phyloP scores from a whole-genome alignment of 306 rosid genomes.

The Hylodesmum podocarpum region DNA sequence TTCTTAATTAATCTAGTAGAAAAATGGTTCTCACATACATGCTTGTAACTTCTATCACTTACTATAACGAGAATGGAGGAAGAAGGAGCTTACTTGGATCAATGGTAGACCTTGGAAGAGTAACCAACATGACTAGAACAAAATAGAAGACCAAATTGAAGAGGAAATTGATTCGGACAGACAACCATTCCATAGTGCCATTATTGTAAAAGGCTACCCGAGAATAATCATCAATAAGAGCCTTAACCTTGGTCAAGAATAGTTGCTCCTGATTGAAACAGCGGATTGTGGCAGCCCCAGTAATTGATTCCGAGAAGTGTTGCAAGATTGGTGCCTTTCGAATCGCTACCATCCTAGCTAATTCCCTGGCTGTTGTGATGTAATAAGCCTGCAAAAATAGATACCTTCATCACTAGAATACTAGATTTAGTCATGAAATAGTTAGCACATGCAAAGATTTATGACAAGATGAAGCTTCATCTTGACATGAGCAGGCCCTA shows the following conservation, averaged over 20 bases:
- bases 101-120: slow-evolving; percentile 67
- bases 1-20: background rate
- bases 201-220: slow-evolving; percentile 72
- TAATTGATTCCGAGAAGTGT: slow-evolving; percentile 77
- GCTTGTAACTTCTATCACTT: background rate
- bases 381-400: slow-evolving; percentile 61
- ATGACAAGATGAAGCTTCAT: background rate
- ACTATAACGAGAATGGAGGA: background rate
- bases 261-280: slow-evolving; percentile 71
- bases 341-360: slow-evolving; percentile 83
- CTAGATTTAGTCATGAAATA: slow-evolving; percentile 2
- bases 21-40: background rate
- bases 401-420: slow-evolving; percentile 8
- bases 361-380: slow-evolving; percentile 77
- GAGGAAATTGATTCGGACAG: slow-evolving; percentile 71
- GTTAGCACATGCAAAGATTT: background rate
- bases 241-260: slow-evolving; percentile 46
- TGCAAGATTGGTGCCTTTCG: slow-evolving; percentile 80
- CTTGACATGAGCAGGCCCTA: background rate
- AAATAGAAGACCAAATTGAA: slow-evolving; percentile 68
- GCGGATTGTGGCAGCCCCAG: slow-evolving; percentile 65
- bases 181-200: slow-evolving; percentile 90
- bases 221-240: slow-evolving; percentile 64
- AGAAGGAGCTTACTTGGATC: slow-evolving; percentile 62
- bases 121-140: slow-evolving; percentile 64